phyloP scores from a whole-genome alignment of 495 filamentous ascomycete genomes.

The Extremus antarcticus region DNA sequence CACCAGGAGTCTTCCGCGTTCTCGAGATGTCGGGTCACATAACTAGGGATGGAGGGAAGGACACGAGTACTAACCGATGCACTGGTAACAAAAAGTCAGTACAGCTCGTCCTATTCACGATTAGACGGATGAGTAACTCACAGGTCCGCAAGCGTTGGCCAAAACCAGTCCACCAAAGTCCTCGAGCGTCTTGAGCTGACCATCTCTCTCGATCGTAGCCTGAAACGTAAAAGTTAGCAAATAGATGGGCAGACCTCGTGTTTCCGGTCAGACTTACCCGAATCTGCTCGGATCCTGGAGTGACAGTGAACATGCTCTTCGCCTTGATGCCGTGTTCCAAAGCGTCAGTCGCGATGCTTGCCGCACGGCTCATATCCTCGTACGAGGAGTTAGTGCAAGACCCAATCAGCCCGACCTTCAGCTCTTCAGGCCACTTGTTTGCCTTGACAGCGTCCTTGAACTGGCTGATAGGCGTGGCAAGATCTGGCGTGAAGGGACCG shows the following conservation, averaged over 20 bases:
- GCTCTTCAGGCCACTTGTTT: conserved; percentile 93
- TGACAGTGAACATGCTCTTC: conserved; percentile 87
- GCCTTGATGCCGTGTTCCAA: conserved; percentile 88
- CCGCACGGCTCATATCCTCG: conserved; percentile 95
- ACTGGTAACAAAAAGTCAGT: background rate
- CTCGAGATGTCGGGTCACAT: no score
- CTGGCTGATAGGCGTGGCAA: conserved; percentile 94
- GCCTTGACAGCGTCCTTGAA: conserved; percentile 88
- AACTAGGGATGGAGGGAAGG: conserved; percentile 8
- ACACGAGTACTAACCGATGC: background rate
- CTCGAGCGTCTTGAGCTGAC: conserved; percentile 91
- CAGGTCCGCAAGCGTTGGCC: conserved; percentile 87
- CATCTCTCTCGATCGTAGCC: conserved; percentile 40
- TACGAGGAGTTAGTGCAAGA: conserved; percentile 99
- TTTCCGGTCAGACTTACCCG: conserved; percentile 43
- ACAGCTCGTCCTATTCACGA: background rate
- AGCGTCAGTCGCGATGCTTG: conserved; percentile 90
- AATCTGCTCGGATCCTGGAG: conserved; percentile 95
- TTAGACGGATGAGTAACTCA: conserved; percentile 37
- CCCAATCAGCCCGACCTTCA: conserved; percentile 93
- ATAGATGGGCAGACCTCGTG: background rate
- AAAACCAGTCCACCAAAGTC: conserved; percentile 95
- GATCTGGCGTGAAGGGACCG: conserved; percentile 98
- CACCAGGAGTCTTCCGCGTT: no score
- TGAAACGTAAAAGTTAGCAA: background rate